Evolutionary conservation across 768 basidiomycete genomes (phyloP), one percentile per base, ranked within the genome.

Genomic region (Leccinellum luteum): DNA sequence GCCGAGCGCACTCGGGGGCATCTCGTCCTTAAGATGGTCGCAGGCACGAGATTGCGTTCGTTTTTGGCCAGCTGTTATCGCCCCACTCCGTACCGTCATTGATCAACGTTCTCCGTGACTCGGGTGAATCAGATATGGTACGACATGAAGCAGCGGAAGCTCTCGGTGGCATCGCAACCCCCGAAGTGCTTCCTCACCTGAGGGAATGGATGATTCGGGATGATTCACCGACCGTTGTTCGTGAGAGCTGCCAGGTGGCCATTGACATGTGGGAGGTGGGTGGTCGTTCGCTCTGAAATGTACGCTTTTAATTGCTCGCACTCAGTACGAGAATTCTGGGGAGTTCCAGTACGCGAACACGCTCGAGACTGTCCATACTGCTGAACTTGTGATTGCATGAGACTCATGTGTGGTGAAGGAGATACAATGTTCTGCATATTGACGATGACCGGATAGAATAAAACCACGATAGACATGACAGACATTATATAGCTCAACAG

Each of bases 61-160:
- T 99, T 47, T 98, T 98, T 67, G 97, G 97, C 13, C 97, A 99
- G 76, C 81, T 99, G 44, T 84, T 92, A 51, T 94, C 92, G 1
- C 79, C 88, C 6, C 86, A 94, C 69, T 89, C 94, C 0, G 90
- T 98, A 21, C 94, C 95, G 10, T 81, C 90, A 1, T 79, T 99
- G 31, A 70, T 98, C 34, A 73, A 81, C 38, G 91, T 96, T 28
- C 79, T 99, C n/a, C 78, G 83, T 61, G 76, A 94, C 62, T 55
- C 70, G 2, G 68, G 75, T 2, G 97, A 98, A 73, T 87, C 87
- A 12, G 93, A 94, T 56, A 98, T 99, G 96, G 97, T 99, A 10
- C 85, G 97, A 31, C 97, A 99, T 64, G 97, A 99, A 73, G 97
- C 96, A 25, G 97, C 97, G 4, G 97, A 99, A 73, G 97, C 97